Percentiles rank a stretch among this genome's conserved stretches.
Conservation (phyloP, 2,329 filamentous ascomycete genomes). For the Arthrocladium fulminans region DNA sequence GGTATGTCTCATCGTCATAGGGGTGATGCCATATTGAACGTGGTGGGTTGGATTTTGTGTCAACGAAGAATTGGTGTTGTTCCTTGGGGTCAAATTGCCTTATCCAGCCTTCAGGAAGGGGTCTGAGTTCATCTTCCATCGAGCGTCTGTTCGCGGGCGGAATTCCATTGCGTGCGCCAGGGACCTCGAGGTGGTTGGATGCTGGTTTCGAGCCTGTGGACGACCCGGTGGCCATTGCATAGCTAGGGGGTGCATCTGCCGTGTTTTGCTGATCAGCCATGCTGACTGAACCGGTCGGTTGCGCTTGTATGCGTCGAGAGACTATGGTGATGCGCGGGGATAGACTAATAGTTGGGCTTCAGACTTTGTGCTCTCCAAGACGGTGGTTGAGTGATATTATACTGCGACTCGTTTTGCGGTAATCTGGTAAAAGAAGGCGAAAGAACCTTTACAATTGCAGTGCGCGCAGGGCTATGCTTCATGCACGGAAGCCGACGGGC, state of each 20-base stretch:
- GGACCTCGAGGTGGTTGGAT: slow-evolving; percentile 20
- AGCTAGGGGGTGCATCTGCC: slow-evolving; percentile 29
- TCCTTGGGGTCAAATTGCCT: slow-evolving; percentile 46
- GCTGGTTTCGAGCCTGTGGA: slow-evolving; percentile 16
- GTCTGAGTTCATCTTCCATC: slow-evolving; percentile 53
- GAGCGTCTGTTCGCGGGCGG: slow-evolving; percentile 44
- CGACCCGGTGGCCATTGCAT: slow-evolving; percentile 25
- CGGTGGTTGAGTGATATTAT: too few relatives aligned
- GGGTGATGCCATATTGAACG: slow-evolving; percentile 55
- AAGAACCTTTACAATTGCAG: too few relatives aligned
- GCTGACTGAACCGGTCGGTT: too few relatives aligned
- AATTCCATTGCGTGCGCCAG: slow-evolving; percentile 42
- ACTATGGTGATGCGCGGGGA: too few relatives aligned
- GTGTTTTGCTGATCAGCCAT: too few relatives aligned
- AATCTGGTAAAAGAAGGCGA: too few relatives aligned
- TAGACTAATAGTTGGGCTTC: too few relatives aligned
- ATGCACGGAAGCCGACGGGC: too few relatives aligned
- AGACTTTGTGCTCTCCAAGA: too few relatives aligned
- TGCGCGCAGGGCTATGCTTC: too few relatives aligned
- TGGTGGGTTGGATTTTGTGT: slow-evolving; percentile 46
- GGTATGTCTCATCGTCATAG: slow-evolving; percentile 49
- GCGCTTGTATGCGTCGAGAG: too few relatives aligned
- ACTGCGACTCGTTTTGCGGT: too few relatives aligned
- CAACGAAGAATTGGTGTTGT: slow-evolving; percentile 55
- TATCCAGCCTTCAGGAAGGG: slow-evolving; percentile 49